Base-by-base conservation (phyloP, 768 basidiomycete genomes). In the Calvatia gigantea region DNA sequence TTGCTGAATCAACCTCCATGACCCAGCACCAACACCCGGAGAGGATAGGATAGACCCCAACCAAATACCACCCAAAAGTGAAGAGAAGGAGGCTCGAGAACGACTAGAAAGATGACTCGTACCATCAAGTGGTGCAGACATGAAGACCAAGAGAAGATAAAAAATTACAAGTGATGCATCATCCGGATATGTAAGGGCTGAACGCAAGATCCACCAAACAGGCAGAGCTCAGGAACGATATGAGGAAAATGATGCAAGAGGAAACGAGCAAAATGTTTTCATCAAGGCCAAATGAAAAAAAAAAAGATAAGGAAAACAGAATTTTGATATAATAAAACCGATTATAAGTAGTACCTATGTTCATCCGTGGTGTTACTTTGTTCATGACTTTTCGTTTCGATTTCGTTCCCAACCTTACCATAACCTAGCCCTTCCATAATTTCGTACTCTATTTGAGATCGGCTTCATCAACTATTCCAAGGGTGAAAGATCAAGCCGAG, bases 291-390 rank as follows among this genome's bases (percentile, higher is more conserved):
- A 4, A 32, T 19, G 17, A 48, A 19, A 32, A 27, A 21, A 17
- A 5, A 19, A 21, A 31, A 9, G 17, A 46, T 27, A 46, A 47
- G 19, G 14, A 32, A 47, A n/a, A 7, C 3, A 12, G 19, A 23
- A 14, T 31, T 15, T 32, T 19, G 46, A 35, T 48, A 48, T 33
- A 29, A 48, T 48, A 48, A 48, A 42, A 21, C 19, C 19, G 46
- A 48, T 48, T 48, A 48, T 48, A 48, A 48, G 46, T 47, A 47
- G 31, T 48, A 48, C 29, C 31, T 48, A 48, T 48, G 14, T 42
- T 33, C 46, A 21, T 48, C 9, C 46, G 41, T 23, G 19, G 11
- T 21, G 41, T 42, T 42, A 42, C 25, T 23, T 42, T 6, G 23
- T 23, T 48, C 46, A 32, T 48, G 29, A 33, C 31, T 48, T n/a